Evolutionary conservation across 768 basidiomycete species (phyloP).

Genomic region (Hebeloma cylindrosporum): DNA sequence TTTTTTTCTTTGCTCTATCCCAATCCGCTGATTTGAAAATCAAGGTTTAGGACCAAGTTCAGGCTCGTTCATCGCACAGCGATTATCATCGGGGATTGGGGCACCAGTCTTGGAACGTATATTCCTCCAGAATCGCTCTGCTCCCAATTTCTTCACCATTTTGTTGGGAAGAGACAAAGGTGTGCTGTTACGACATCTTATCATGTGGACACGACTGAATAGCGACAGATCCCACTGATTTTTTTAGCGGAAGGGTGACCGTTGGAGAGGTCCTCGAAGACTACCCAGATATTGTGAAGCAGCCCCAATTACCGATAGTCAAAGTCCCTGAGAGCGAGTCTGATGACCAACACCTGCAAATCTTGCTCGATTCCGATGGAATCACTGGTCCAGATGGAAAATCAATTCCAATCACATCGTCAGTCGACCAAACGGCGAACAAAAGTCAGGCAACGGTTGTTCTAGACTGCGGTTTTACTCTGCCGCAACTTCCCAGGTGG

Average conservation of each 20-base stretch:
- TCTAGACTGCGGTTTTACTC: slow-evolving; percentile 69
- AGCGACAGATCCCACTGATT: slow-evolving; percentile 44
- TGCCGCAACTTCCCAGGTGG: slow-evolving; percentile 60
- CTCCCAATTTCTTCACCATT: slow-evolving; percentile 62
- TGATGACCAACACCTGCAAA: slow-evolving; percentile 63
- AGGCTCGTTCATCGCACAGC: slow-evolving; percentile 47
- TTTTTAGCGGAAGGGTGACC: slow-evolving; percentile 60
- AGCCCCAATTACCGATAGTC: slow-evolving; percentile 53
- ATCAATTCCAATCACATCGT: slow-evolving; percentile 43
- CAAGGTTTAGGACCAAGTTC: slow-evolving; percentile 63
- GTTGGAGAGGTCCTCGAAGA: slow-evolving; percentile 57
- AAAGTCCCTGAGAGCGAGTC: slow-evolving; percentile 28
- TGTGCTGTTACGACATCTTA: slow-evolving; percentile 3
- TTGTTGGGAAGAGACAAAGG: slow-evolving; percentile 59
- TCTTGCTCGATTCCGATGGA: slow-evolving; percentile 59
- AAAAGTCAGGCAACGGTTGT: slow-evolving; percentile 55
- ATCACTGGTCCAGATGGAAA: slow-evolving; percentile 63
- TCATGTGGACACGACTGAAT: not conserved
- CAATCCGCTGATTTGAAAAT: slow-evolving; percentile 14
- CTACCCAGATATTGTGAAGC: slow-evolving; percentile 46
- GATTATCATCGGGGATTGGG: slow-evolving; percentile 37
- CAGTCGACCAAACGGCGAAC: slow-evolving; percentile 43
- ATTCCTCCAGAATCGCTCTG: slow-evolving; percentile 56
- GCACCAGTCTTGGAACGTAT: slow-evolving; percentile 63
- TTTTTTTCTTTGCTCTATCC: not conserved